Base-by-base conservation (phyloP, 2,329 filamentous ascomycete genomes). In the Fusarium sp. region DNA sequence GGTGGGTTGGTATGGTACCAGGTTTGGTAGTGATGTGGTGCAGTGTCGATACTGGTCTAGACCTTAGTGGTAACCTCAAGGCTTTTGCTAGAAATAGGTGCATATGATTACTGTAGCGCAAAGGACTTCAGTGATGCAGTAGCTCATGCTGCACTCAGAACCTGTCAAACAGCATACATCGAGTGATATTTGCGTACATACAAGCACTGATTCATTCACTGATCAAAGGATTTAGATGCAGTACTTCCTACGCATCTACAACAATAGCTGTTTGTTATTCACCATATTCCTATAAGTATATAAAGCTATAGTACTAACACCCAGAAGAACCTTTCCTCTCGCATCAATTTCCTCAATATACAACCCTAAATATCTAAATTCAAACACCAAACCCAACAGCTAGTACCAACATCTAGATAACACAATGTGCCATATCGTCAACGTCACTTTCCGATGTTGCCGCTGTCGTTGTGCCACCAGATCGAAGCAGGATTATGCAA, bases 21-120 rank as follows among this genome's bases (percentile, higher is more conserved):
- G 28, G 6, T n/a, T 17, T 28, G 26, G 51, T 28, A 41, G 17
- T 28, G 15, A 14, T 39, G 15, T 14, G 24, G 22, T 26, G 24
- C 14, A 15, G 15, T 8, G 14, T 3, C 7, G 24, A 38, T 17
- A 28, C 13, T 15, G 33, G 13, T 15, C 18, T 26, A 26, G n/a
- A 2, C n/a, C 7, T 17, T 26, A 3, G 10, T 28, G 17, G 33
- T 28, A 18, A 17, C 14, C 2, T 10, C 5, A 2, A 13, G 0
- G 11, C 4, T 4, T 3, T 18, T 9, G 10, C 11, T 10, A 13
- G 31, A 35, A 39, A 28, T 39, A 28, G 20, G 8, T 14, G 14
- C 35, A 28, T 13, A 13, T n/a, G 7, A 38, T 14, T 17, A 1
- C 18, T 0, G 20, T 18, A n/a, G 3, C 11, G 28, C 24, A 13